Base-by-base conservation (phyloP, 1,139 yeast species). In the Yamadazyma blattariae region DNA sequence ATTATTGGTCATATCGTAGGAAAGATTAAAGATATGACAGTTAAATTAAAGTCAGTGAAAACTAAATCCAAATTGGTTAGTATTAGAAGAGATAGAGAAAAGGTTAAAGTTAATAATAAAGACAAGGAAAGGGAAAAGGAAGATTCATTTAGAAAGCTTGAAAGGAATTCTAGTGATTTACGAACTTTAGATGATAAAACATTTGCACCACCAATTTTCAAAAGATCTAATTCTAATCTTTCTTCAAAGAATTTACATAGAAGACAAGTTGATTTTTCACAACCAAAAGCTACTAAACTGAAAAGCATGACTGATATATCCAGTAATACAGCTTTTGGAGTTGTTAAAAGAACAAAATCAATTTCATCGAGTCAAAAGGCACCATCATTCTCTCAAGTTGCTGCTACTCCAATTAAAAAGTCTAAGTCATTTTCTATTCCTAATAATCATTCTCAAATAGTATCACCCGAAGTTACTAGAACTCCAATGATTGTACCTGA, bases 11-110 rank as follows among this genome's bases (percentile, higher is more conserved):
- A 67, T 42, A 59, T 77, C n/a, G 59, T 76, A 6, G 67, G 64
- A 25, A 73, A 68, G 38, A 59, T 77, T 35, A 77, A 75, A 40
- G 75, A 74, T 6, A 74, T 72, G 52, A 60, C 61, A 39, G 51
- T 75, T 51, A 61, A 67, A 36, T 36, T 58, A 9, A 40, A 38
- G 13, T 14, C 39, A 12, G 8, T 28, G 13, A 23, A 26, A 17
- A 22, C 21, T 33, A 22, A 22, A 26, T 16, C 27, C 26, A 17
- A 17, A 7, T n/a, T n/a, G n/a, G 19, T 17, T 17, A 13, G 15
- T 32, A 29, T 22, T 14, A 25, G 15, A 24, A 23, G 16, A 23
- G 11, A 23, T 27, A 15, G 14, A 11, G 40, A 42, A 31, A 31
- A 40, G 29, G 40, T 42, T 1, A 38, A 34, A 22, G 18, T 28